Base-by-base conservation (phyloP, 306 rosid species). In the Lithocarpus polystachyus region DNA sequence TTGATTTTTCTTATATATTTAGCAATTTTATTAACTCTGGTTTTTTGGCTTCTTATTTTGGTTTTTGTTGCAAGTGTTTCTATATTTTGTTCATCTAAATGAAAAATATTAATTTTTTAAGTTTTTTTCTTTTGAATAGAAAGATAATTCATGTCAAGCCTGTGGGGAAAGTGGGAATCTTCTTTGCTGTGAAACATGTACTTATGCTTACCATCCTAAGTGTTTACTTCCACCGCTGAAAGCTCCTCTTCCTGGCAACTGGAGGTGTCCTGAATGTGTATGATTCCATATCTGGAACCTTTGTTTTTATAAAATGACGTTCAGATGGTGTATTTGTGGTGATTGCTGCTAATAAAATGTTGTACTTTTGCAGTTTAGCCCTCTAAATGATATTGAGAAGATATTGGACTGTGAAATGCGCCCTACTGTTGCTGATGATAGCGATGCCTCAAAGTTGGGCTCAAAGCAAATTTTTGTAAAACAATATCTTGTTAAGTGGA, bases 201-300 rank as follows among this genome's bases (percentile, higher is more conserved):
- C 88, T 22, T 96, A 96, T 82, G 85, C 87, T 64, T 96, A 91
- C 77, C 99, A 96, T 89, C 76, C 96, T 52, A 90, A 86, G 82
- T 96, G 99, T 78, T 86, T 96, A 77, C 88, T 96, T 82, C 98
- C 93, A 52, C 94, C 97, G 2, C 82, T 88, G 71, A 93, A 84
- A 87, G 84, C 90, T 72, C 90, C 93, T 23, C 78, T 79, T 78
- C 92, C 90, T 15, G 87, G 74, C 70, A 90, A 59, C 74, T 96
- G 99, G 99, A 90, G 96, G 57, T 96, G 99, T 85, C 99, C 99
- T 24, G 99, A 96, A 89, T 96, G 99, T 81, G 99, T 96, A 92
- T 75, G 98, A 61, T 60, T 80, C 74, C 53, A 57, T 80, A 19
- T 80, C 62, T 75, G 26, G 72, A 78, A 22, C 59, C 18, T 20